Conservation (phyloP, 306 rosid species). For the Vigna angularis region DNA sequence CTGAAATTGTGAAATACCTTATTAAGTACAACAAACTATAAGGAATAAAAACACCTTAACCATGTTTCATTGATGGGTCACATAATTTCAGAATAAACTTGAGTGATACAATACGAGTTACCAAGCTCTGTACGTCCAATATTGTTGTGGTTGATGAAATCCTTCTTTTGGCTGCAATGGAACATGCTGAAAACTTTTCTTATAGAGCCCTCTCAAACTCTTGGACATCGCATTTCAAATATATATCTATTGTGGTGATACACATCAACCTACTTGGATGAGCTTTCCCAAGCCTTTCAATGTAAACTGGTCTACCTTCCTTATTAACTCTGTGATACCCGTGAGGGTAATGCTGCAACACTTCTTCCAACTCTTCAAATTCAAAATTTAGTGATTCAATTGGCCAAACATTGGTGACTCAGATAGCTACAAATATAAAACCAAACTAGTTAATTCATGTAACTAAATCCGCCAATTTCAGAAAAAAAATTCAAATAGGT, state of each 20-base stretch:
- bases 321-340: constrained; percentile 91
- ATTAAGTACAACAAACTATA: background rate
- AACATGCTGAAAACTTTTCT: constrained; percentile 86
- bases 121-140: constrained; percentile 90
- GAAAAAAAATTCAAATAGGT: too few relatives aligned
- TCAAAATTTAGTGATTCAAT: constrained; percentile 45
- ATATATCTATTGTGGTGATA: constrained; percentile 72
- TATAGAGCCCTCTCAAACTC: constrained; percentile 81
- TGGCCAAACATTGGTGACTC: too few relatives aligned
- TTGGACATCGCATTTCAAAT: constrained; percentile 81
- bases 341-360: constrained; percentile 80
- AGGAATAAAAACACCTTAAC: background rate
- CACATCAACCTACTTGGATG: constrained; percentile 79
- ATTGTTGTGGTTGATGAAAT: constrained; percentile 78
- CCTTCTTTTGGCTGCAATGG: constrained; percentile 72
- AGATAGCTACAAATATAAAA: too few relatives aligned
- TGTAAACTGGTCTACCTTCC: constrained; percentile 89
- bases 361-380: constrained; percentile 85
- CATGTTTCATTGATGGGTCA: background rate
- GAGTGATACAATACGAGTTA: constrained; percentile 42
- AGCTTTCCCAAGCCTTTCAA: constrained; percentile 82
- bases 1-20: background rate
- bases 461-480: too few relatives aligned
- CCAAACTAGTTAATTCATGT: too few relatives aligned
- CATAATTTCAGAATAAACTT: constrained; percentile 15